Evolutionary conservation across 2,329 filamentous ascomycete species (phyloP), one percentile per base, ranked within the genome.

Genomic region (Fusarium sp.): DNA sequence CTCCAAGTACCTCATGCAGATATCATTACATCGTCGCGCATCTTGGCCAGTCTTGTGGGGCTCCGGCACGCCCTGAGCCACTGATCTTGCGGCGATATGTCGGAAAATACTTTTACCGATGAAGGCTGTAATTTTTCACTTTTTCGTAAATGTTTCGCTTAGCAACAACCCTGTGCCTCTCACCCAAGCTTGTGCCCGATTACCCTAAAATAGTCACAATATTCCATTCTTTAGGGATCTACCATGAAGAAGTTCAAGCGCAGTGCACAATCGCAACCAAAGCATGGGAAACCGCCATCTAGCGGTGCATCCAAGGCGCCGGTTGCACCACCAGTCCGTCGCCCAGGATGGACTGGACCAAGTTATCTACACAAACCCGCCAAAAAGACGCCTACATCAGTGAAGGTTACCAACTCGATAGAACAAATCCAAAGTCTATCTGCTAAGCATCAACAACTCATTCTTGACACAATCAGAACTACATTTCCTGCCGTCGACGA

Each of bases 241-340:
- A 31, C 5, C 3, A 66, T 66, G 64, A 45, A 22, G 2, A 59
- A 67, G 16, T 67, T 66, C 28, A 66, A 60, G 22, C 64, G 64
- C 9, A 30, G 51, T 22, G 61, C 64, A 22, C 64, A 67, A 11
- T 67, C 64, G 3, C 64, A 67, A 10, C 64, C 64, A 53, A 67
- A 67, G 30, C 64, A 67, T 22, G 64, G 61, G 11, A 51, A 53
- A 31, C 61, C 64, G 15, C 7, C 22, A 2, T 20, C 28, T 5
- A 67, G 64, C 38, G 33, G 64, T 18, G 61, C 64, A 47, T 67
- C 64, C 10, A 67, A 66, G 3, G 64, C 64, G 5, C 64, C 64
- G 0, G 39, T 66, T 31, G 31, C 64, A 28, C 64, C 64, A 20
- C 64, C 64, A 36, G 11, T 66, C 7, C 62, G 54, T 11, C 64